Conservation (phyloP, 306 rosid genomes). For the Hippophae rhamnoides region DNA sequence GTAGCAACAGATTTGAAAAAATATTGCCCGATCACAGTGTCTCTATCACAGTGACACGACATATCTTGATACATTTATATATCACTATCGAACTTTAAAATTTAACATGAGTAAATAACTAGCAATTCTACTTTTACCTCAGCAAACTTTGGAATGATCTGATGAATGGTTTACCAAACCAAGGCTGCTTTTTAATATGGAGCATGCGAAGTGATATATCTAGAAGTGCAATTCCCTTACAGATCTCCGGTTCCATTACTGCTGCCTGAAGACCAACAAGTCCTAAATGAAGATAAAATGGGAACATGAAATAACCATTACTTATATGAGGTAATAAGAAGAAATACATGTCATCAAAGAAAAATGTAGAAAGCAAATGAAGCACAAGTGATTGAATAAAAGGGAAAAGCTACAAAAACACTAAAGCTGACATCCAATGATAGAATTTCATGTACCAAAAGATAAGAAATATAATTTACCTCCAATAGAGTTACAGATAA, state of each 20-base stretch:
- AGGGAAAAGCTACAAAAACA: neutral
- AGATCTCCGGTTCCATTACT: conserved; percentile 49
- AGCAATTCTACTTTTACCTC: conserved; percentile 36
- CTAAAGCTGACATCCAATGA: neutral
- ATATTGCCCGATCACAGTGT: conserved; percentile 59
- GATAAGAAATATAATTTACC: conserved; percentile 32
- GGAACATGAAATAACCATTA: neutral
- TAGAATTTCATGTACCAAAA: neutral
- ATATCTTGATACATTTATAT: conserved; percentile 12
- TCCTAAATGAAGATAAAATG: conserved; percentile 39
- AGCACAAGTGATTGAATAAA: too few relatives aligned
- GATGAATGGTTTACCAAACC: conserved; percentile 78
- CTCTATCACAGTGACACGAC: conserved; percentile 42
- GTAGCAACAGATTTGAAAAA: conserved; percentile 65
- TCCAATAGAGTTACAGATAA: conserved; percentile 90
- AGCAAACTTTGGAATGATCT: conserved; percentile 77
- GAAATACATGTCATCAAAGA: too few relatives aligned
- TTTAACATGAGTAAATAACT: conserved; percentile 16
- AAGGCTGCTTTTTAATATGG: conserved; percentile 88
- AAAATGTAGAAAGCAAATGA: too few relatives aligned
- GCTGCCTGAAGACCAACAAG: conserved; percentile 99
- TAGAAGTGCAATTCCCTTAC: conserved; percentile 66
- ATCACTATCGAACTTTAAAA: conserved; percentile 1
- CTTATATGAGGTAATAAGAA: too few relatives aligned
- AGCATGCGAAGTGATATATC: conserved; percentile 90